These are phyloP conservation scores for Hydnomerulius pinastri DNA, from an alignment of 768 basidiomycete genomes.

Conservation along the genomic window DNA sequence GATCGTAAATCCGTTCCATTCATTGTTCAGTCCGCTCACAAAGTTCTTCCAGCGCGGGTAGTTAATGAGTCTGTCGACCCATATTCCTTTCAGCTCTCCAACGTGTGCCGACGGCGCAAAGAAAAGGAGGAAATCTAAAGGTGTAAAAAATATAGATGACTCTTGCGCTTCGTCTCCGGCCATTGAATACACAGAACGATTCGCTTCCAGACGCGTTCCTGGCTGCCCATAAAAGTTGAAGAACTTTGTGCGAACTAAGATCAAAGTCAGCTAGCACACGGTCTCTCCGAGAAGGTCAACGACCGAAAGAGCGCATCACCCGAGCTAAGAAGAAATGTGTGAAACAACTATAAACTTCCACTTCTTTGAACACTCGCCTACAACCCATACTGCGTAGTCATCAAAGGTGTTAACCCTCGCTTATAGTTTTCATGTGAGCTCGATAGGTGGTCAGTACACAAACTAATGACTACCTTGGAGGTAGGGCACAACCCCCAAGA, in stretches of 20 bases:
- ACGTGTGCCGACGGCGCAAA: slow-evolving; percentile 47
- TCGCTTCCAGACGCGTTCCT: slow-evolving; percentile 43
- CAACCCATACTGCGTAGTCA: slow-evolving; percentile 6
- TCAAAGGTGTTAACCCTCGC: background rate
- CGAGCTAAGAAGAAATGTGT: background rate
- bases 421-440: background rate
- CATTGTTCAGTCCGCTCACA: slow-evolving; percentile 41
- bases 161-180: slow-evolving; percentile 1
- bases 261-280: background rate
- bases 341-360: background rate
- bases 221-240: slow-evolving; percentile 49
- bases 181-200: slow-evolving; percentile 38
- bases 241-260: slow-evolving; percentile 34
- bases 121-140: slow-evolving; percentile 43
- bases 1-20: slow-evolving; percentile 51
- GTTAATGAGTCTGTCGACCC: slow-evolving; percentile 44
- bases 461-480: background rate
- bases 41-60: slow-evolving; percentile 40
- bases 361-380: background rate
- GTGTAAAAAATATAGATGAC: slow-evolving; percentile 37
- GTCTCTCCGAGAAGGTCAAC: slow-evolving; percentile 3
- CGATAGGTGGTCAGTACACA: background rate
- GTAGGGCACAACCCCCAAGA: background rate
- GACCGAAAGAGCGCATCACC: slow-evolving; percentile 5
- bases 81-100: slow-evolving; percentile 40